A percentile compares a stretch with the other conserved stretches of the same genome.
These are phyloP conservation scores for Pseudopithomyces maydicus DNA, from an alignment of 2,329 filamentous ascomycete species.

Conservation along the genomic window DNA sequence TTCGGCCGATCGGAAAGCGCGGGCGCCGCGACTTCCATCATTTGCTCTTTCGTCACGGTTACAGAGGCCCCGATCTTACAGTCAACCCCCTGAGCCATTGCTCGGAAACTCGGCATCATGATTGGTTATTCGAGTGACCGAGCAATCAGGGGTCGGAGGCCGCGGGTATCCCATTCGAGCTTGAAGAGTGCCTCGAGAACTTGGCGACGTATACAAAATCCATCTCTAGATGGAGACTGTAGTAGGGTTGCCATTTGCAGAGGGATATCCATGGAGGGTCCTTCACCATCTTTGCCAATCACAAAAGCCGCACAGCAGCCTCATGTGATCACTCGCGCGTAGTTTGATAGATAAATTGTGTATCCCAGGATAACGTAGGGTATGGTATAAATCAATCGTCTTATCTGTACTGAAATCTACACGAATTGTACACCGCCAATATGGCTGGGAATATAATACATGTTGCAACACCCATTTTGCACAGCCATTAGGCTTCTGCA, in stretches of 20 bases:
- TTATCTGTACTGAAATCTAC: background rate
- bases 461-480: background rate
- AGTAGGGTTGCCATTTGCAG: no score
- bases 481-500: constrained; percentile 14
- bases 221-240: no score
- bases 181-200: no score
- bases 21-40: constrained; percentile 3
- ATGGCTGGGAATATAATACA: constrained; percentile 5
- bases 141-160: background rate
- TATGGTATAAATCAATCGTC: background rate
- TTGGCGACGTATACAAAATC: no score
- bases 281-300: no score
- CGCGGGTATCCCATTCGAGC: background rate
- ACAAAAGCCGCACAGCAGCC: no score
- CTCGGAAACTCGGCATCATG: background rate
- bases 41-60: background rate
- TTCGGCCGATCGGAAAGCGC: background rate
- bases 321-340: no score
- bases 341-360: no score
- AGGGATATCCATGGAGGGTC: no score
- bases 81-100: background rate
- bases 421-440: constrained; percentile 2
- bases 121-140: background rate
- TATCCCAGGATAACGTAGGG: no score
- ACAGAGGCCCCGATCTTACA: background rate